Conservation (phyloP, 1,284 basidiomycete genomes). For the Boletellus deceptivus region DNA sequence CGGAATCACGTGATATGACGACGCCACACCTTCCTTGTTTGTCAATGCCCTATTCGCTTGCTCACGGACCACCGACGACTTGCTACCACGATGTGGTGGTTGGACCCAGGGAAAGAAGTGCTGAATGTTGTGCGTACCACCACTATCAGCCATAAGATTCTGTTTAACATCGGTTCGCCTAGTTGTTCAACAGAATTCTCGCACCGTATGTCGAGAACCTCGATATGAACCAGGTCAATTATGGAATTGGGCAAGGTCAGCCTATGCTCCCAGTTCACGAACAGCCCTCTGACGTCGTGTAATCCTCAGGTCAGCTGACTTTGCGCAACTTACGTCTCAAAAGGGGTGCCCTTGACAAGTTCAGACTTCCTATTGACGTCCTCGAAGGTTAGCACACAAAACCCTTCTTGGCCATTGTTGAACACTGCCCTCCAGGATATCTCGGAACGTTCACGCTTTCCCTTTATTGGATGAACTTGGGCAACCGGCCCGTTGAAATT, state of each 20-base stretch:
- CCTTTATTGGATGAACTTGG: slow-evolving; percentile 95
- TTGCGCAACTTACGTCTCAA: slow-evolving; percentile 85
- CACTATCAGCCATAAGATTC: neutral
- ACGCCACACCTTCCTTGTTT: slow-evolving; percentile 23
- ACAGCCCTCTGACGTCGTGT: slow-evolving; percentile 8
- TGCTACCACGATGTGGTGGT: slow-evolving; percentile 65
- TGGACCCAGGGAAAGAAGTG: slow-evolving; percentile 76
- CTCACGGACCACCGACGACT: slow-evolving; percentile 3
- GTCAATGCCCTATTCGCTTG: slow-evolving; percentile 33
- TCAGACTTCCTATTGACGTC: slow-evolving; percentile 94
- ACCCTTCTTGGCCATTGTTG: neutral
- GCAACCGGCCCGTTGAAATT: slow-evolving; percentile 91
- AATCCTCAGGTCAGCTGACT: slow-evolving; percentile 72
- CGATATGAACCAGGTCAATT: slow-evolving; percentile 92
- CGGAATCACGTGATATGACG: slow-evolving; percentile 33
- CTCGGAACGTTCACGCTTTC: slow-evolving; percentile 91
- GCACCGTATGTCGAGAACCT: slow-evolving; percentile 97
- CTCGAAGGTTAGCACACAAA: slow-evolving; percentile 66
- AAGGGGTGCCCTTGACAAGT: slow-evolving; percentile 94
- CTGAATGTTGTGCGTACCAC: slow-evolving; percentile 61
- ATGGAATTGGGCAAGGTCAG: slow-evolving; percentile 89
- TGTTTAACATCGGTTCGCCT: neutral
- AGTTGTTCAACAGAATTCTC: slow-evolving; percentile 91
- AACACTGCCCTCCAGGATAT: slow-evolving; percentile 59
- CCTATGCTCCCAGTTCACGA: neutral